These are phyloP conservation scores for Sporisorium exsertum DNA, from an alignment of 1,284 basidiomycete species.

Conservation along the genomic window DNA sequence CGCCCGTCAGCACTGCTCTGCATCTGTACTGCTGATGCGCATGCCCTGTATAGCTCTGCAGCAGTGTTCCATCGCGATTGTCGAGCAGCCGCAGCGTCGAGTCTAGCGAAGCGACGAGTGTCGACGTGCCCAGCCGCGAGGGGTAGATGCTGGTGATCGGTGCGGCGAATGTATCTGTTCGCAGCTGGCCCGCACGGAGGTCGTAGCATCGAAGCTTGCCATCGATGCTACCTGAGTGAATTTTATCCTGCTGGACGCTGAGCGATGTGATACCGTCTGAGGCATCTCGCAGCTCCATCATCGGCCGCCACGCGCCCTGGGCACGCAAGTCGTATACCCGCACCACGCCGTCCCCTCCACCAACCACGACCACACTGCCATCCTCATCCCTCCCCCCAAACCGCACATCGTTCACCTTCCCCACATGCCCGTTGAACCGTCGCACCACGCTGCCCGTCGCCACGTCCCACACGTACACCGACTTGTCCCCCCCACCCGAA, in stretches of 20 bases:
- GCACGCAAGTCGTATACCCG: constrained; percentile 72
- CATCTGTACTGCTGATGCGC: constrained; percentile 80
- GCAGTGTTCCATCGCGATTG: constrained; percentile 80
- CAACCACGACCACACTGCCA: constrained; percentile 48
- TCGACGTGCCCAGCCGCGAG: constrained; percentile 79
- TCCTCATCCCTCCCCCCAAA: constrained; percentile 71
- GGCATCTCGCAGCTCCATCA: constrained; percentile 91
- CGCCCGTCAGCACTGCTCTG: constrained; percentile 81
- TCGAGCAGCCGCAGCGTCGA: constrained; percentile 88
- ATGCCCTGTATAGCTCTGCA: constrained; percentile 88
- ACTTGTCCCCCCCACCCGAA: constrained; percentile 90
- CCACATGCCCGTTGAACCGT: constrained; percentile 85
- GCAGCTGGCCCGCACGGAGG: constrained; percentile 87
- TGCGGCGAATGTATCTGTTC: constrained; percentile 85
- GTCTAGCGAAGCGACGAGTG: constrained; percentile 86
- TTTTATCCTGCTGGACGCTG: constrained; percentile 71
- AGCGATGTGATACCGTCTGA: constrained; percentile 81
- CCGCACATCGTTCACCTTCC: constrained; percentile 88
- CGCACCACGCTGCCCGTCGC: constrained; percentile 83
- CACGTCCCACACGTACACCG: constrained; percentile 95
- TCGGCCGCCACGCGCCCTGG: constrained; percentile 74
- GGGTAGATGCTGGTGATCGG: constrained; percentile 78
- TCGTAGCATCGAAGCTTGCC: constrained; percentile 93
- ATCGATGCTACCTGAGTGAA: constrained; percentile 85
- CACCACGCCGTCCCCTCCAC: constrained; percentile 58